Conservation (phyloP, 805 yeast genomes). For the Lachancea sp. region DNA sequence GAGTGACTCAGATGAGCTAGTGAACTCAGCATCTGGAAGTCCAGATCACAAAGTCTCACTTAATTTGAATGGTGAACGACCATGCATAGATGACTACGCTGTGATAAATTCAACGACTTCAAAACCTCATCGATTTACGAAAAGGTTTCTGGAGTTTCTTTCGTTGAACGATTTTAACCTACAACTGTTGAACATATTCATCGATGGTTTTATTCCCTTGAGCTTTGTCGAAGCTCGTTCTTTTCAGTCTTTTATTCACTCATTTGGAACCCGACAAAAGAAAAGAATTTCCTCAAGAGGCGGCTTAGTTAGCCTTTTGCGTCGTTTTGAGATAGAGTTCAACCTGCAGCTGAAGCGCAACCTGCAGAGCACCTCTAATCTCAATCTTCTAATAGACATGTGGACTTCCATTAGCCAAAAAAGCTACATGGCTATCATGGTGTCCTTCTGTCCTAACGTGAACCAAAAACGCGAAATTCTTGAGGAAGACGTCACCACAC, state of each 20-base stretch:
- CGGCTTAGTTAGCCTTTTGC: conserved; percentile 2
- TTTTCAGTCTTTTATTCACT: background rate
- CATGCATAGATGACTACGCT: background rate
- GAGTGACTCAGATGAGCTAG: background rate
- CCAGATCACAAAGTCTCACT: background rate
- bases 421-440: background rate
- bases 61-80: too few relatives aligned
- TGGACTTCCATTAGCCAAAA: conserved; percentile 9
- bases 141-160: conserved; percentile 1
- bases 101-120: background rate
- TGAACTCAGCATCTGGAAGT: background rate
- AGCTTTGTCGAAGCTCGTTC: conserved; percentile 1
- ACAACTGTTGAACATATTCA: background rate
- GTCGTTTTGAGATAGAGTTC: conserved; percentile 9
- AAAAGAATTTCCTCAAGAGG: background rate
- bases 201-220: conserved; percentile 1
- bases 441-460: background rate
- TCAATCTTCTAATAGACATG: conserved; percentile 1
- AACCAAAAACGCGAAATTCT: background rate
- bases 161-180: conserved; percentile 1
- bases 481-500: background rate
- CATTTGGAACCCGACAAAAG: background rate
- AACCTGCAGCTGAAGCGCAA: conserved; percentile 8
- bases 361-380: conserved; percentile 7
- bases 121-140: background rate